Conservation (phyloP, 345 rosid species). For the Heritiera fomes region DNA sequence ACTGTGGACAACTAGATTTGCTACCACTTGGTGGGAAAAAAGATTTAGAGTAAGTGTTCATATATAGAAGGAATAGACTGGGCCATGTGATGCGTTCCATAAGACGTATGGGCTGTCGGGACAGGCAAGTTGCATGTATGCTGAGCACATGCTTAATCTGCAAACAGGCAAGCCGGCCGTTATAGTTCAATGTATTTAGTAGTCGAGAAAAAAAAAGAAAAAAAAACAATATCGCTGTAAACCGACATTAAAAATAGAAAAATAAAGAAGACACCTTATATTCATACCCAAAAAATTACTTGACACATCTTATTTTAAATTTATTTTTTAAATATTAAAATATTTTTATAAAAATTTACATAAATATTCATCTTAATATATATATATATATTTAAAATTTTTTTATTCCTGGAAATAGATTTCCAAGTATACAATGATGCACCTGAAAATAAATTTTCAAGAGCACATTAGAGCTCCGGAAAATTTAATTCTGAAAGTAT, state of each 20-base stretch:
- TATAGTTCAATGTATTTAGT: background rate
- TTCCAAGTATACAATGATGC: no score
- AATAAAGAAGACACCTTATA: background rate
- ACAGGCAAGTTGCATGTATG: background rate
- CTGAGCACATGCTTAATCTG: slow-evolving; percentile 14
- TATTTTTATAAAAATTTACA: no score
- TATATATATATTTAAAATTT: no score
- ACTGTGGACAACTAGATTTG: background rate
- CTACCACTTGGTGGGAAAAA: background rate
- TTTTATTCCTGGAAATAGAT: no score
- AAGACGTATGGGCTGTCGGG: background rate
- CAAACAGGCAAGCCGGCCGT: slow-evolving; percentile 8
- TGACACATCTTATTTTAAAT: no score
- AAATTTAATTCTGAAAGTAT: no score
- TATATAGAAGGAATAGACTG: background rate
- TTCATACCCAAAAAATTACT: no score
- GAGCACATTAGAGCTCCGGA: no score
- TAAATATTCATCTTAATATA: no score
- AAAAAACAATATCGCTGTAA: background rate
- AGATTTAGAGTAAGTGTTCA: background rate
- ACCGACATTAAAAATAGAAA: background rate
- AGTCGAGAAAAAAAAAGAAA: background rate
- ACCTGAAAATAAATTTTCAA: no score
- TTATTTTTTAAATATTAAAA: no score
- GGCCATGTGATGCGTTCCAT: background rate